Evolutionary conservation across 768 basidiomycete genomes (phyloP).

Genomic region (Tricholoma terreum): DNA sequence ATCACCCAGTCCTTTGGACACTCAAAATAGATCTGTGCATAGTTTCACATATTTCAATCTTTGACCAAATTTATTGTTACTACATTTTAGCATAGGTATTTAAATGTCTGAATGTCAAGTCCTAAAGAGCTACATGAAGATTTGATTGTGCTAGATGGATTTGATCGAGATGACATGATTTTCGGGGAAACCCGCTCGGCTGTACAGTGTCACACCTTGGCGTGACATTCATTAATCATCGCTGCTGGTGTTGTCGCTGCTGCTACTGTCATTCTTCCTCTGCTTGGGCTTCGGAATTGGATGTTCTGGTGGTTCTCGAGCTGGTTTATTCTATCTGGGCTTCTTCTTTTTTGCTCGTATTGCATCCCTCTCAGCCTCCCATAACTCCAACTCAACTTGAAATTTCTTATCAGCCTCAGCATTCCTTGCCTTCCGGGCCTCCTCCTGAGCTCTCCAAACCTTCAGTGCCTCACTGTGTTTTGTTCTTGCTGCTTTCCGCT

Average conservation of each 20-base stretch:
- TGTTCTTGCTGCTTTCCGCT: background rate
- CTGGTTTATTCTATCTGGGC: constrained; percentile 18
- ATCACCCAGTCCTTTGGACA: background rate
- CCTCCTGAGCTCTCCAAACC: constrained; percentile 18
- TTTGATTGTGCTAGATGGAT: background rate
- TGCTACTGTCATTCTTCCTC: background rate
- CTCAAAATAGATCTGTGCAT: background rate
- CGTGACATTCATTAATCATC: background rate
- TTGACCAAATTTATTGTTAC: too few species aligned
- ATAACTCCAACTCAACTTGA: constrained; percentile 10
- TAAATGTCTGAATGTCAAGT: too few species aligned
- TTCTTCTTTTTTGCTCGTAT: constrained; percentile 15
- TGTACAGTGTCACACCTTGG: too few species aligned
- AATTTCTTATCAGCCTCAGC: constrained; percentile 11
- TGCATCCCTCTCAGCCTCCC: constrained; percentile 16
- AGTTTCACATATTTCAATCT: too few species aligned
- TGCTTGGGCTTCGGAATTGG: background rate
- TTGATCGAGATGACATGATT: background rate
- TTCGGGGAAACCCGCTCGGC: background rate
- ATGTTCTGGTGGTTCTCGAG: background rate
- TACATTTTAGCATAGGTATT: too few species aligned
- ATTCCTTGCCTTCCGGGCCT: constrained; percentile 12
- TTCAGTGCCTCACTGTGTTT: constrained; percentile 7
- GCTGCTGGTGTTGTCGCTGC: background rate
- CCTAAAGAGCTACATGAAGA: background rate